phyloP scores from a whole-genome alignment of 2,329 filamentous ascomycete genomes.

The Escovopsis sp. region DNA sequence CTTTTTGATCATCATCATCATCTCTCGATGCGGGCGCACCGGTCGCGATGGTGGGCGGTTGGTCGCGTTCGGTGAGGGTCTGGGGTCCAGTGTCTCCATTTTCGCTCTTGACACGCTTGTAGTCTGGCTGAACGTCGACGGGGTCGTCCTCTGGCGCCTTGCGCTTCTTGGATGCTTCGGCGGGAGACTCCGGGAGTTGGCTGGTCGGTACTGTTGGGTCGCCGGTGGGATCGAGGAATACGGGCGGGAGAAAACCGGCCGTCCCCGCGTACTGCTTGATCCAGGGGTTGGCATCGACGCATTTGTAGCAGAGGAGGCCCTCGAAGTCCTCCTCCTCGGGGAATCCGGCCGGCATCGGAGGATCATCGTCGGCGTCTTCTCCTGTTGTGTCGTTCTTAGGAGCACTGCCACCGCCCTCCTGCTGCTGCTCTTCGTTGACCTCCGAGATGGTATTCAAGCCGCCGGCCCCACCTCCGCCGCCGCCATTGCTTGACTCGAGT shows the following conservation, averaged over 20 bases:
- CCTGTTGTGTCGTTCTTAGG: slow-evolving; percentile 16
- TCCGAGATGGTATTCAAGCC: slow-evolving; percentile 35
- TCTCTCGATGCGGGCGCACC: no score
- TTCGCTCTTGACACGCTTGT: slow-evolving; percentile 39
- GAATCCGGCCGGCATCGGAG: slow-evolving; percentile 69
- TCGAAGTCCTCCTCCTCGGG: slow-evolving; percentile 82
- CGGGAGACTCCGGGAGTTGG: slow-evolving; percentile 1
- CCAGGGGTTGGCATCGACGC: slow-evolving; percentile 77
- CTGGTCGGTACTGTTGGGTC: no score
- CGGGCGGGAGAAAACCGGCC: slow-evolving; percentile 60
- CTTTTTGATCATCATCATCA: not conserved
- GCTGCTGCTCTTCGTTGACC: slow-evolving; percentile 22
- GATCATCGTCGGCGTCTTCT: slow-evolving; percentile 38
- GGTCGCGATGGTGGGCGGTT: not conserved
- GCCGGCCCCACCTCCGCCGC: no score
- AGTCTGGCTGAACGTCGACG: slow-evolving; percentile 17
- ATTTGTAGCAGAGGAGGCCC: slow-evolving; percentile 86
- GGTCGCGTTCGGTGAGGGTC: not conserved
- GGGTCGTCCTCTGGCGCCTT: slow-evolving; percentile 41
- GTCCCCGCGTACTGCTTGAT: slow-evolving; percentile 76
- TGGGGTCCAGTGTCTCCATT: slow-evolving; percentile 6
- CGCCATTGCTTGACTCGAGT: slow-evolving; percentile 6
- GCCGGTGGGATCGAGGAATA: slow-evolving; percentile 32
- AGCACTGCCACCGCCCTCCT: slow-evolving; percentile 6
- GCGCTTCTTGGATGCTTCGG: slow-evolving; percentile 40